Evolutionary conservation across 306 rosid genomes (phyloP), one percentile per base, ranked within the genome.

Genomic region (Cucumis sativus): DNA sequence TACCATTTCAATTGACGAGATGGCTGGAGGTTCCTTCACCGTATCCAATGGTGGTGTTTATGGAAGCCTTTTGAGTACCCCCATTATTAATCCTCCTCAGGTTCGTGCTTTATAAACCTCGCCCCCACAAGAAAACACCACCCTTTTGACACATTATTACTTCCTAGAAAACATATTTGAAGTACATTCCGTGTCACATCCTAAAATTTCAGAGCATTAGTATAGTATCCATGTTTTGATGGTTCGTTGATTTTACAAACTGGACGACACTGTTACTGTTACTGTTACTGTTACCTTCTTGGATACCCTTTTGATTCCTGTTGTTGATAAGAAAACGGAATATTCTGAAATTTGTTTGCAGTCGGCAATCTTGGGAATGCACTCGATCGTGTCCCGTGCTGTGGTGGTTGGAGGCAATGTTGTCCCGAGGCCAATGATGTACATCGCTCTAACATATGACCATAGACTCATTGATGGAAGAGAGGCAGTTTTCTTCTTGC

Each of bases 291-390:
- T n/a, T n/a, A n/a, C 25, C 10, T 47, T 45, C 17, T 15, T 47
- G 1, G 37, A 25, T 71, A 9, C 15, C 58, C 25, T 71, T 9
- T 28, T 23, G 23, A 25, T 14, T 15, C 33, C 16, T 21, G 59
- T 23, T 71, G 25, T 71, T 25, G 60, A 71, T 49, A 71, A 23
- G 41, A 49, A 51, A 8, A 25, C 25, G 76, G 23, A 28, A 71
- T 35, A 23, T 23, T 37, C 16, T 75, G 58, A 43, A 77, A 13
- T 39, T 62, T 60, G 67, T 80, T 86, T 79, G 86, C 89, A 92
- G 96, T 92, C 92, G 1, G 93, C 97, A 71, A 86, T 92, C 83
- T 84, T 92, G 88, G 96, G 96, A 60, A 90, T 92, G 97, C 96
- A 92, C 86, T 90, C 96, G n/a, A 92, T 90, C 13, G 91, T 92